Base-by-base conservation (phyloP, 768 basidiomycete genomes). In the Xanthoconium purpureum region DNA sequence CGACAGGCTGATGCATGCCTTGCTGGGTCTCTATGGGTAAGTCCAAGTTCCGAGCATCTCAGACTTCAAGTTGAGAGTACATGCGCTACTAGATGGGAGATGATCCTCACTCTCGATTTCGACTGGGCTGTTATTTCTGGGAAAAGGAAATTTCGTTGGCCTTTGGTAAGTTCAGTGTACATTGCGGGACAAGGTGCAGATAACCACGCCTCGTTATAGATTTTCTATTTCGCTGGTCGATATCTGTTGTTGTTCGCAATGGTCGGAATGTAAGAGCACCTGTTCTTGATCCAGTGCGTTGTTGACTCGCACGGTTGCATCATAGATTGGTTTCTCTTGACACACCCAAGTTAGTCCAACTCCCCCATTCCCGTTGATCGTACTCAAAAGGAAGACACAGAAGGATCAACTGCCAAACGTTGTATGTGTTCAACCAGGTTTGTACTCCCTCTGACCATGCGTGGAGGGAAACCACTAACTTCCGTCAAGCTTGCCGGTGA, bases 381-480 rank as follows among this genome's bases (percentile, higher is more conserved):
- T 52, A 45, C 35, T 50, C 12, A 50, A 20, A 15, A 12, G 9
- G 15, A 52, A 47, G 11, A 13, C 15, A 10, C 50, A 79, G 78
- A 24, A 57, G 63, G 54, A 53, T 81, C 54, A 72, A 77, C 44
- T 80, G 79, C 56, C 77, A 80, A 59, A 69, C 74, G 5, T 57
- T 80, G 56, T 80, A 81, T 65, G 74, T 75, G 28, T 79, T 77
- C 63, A 78, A 78, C 58, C 75, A 80, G 68, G 77, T 77, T 54
- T 48, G 56, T 57, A 20, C 12, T 36, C 32, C n/a, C 49, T 47
- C 13, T 33, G n/a, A 9, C 18, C 5, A n/a, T 39, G 14, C 28
- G 29, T 20, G 24, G 24, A n/a, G 33, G 28, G 37, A 47, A 32
- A 36, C 6, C 24, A 36, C 51, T 60, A 11, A 62, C 24, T 11